Evolutionary conservation across 163 green algal species (phyloP), one percentile per base, ranked within the genome.

Genomic region (Volvox carteri): DNA sequence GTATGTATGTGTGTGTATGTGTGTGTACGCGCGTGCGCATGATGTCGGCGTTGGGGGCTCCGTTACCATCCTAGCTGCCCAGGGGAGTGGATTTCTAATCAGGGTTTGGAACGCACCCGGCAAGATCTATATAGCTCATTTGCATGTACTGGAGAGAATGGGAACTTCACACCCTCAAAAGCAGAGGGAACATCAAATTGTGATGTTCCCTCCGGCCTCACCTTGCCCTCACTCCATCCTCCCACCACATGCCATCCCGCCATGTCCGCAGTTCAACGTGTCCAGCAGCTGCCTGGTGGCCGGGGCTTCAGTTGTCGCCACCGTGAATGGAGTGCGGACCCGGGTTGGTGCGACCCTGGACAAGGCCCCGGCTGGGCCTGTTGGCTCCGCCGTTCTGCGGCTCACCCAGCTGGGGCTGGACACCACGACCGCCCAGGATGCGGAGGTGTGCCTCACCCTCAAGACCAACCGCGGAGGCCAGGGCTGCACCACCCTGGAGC

Each of bases 371-470:
- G 9, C 60, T 25, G 78, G 78, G 35, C 78, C 78, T 37, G 8
- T 41, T 11, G 56, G 39, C 37, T 19, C 35, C 39, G 19, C 39
- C 7, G 23, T 60, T 6, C 78, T 86, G 7, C 19, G n/a, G n/a
- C 25, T 86, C 35, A 76, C 78, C 19, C 56, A 76, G 56, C 56
- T 86, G 56, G 78, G 78, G 7, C 56, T 86, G 6, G 62, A 73
- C 14, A 19, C n/a, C 7, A 8, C 58, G 78, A 37, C 12, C 3
- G 39, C 12, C 54, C 28, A 75, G 33, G 78, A 39, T 25, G 56
- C 78, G 4, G 5, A 76, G 56, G 7, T 86, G 14, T 86, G 78
- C 56, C 4, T 86, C 78, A 86, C 21, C 77, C 77, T 83, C 23
- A n/a, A 28, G 46, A 30, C 72, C 72, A 77, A 77, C 67, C 33